Evolutionary conservation across 192 early-diverging fungal species (phyloP).

Genomic region (Piromyces sp.): DNA sequence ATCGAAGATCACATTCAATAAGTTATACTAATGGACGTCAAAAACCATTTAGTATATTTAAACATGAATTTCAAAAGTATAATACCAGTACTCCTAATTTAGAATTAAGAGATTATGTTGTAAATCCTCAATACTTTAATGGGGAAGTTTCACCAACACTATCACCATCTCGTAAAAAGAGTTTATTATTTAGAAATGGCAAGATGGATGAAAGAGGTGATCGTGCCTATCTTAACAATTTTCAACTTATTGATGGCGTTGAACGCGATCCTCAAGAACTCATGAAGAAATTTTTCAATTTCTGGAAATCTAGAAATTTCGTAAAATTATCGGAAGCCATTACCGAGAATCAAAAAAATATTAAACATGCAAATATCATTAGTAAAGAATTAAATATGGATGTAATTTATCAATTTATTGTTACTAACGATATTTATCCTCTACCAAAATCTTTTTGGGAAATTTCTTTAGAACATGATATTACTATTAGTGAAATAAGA

Average conservation of each 20-base stretch:
- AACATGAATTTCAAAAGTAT: background rate
- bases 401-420: constrained; percentile 66
- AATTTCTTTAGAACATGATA: background rate
- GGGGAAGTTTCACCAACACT: background rate
- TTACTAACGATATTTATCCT: constrained; percentile 7
- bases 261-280: constrained; percentile 13
- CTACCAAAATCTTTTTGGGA: constrained; percentile 20
- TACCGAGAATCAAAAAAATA: constrained; percentile 10
- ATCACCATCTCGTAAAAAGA: constrained; percentile 7
- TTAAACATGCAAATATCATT: constrained; percentile 87
- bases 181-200: constrained; percentile 53
- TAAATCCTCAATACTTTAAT: background rate
- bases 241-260: constrained; percentile 20
- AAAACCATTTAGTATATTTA: background rate
- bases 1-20: background rate
- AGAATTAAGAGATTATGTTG: background rate
- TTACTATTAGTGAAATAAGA: background rate
- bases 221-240: constrained; percentile 7
- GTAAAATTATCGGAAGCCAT: constrained; percentile 4
- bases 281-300: background rate
- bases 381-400: constrained; percentile 64
- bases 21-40: background rate
- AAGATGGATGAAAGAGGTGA: background rate
- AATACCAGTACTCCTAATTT: background rate
- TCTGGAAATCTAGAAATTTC: constrained; percentile 12